A percentile compares a stretch with the other conserved stretches of the same genome.
These are phyloP conservation scores for Saturnispora bothae DNA, from an alignment of 805 yeast genomes.

Conservation along the genomic window DNA sequence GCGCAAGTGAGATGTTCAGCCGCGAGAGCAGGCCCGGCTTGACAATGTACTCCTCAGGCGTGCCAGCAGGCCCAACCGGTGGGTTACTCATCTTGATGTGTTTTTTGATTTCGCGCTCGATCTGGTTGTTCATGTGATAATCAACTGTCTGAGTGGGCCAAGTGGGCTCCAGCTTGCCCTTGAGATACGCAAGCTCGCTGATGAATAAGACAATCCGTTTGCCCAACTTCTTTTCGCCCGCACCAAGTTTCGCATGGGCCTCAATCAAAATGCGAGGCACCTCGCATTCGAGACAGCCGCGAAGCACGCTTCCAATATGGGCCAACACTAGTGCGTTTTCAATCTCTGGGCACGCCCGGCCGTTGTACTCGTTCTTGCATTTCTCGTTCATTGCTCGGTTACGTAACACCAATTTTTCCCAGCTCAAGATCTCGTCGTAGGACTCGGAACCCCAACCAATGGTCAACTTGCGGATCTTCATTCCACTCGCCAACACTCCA, in stretches of 20 bases:
- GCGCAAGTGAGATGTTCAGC: too few relatives aligned
- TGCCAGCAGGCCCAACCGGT: too few relatives aligned
- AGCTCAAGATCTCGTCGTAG: conserved; percentile 5
- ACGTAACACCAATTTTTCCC: conserved; percentile 8
- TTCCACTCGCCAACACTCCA: conserved; percentile 13
- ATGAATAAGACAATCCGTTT: conserved; percentile 55
- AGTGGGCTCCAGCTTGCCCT: conserved; percentile 45
- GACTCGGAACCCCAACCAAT: conserved; percentile 29
- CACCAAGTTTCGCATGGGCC: conserved; percentile 20
- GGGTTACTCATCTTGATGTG: conserved; percentile 14
- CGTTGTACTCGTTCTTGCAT: conserved; percentile 8
- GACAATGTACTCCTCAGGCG: too few relatives aligned
- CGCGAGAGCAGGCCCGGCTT: neutral
- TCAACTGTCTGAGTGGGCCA: conserved; percentile 23
- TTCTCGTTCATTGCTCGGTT: conserved; percentile 1
- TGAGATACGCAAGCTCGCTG: conserved; percentile 48
- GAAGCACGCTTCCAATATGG: conserved; percentile 50
- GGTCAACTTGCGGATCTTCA: conserved; percentile 49
- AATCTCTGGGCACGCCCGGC: conserved; percentile 26
- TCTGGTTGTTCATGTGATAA: conserved; percentile 19
- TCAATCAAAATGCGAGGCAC: conserved; percentile 38
- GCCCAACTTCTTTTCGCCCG: conserved; percentile 33
- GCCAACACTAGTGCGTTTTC: conserved; percentile 46
- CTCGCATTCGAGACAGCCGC: conserved; percentile 45
- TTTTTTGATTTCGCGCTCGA: conserved; percentile 22